Base-by-base conservation (phyloP, 2,329 filamentous ascomycete genomes). In the Thielaviopsis cerberus region DNA sequence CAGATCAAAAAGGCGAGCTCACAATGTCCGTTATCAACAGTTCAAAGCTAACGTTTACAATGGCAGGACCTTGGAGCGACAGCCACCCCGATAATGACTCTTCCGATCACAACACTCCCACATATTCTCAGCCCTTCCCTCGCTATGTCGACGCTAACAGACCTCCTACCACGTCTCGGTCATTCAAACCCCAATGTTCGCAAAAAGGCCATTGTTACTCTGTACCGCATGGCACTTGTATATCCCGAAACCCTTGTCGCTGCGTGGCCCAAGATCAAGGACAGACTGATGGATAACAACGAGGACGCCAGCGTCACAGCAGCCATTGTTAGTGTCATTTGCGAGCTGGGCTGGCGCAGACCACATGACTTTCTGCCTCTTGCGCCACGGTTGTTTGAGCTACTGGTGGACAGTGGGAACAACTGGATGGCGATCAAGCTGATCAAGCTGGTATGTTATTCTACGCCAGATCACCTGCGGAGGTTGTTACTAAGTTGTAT, bases 341-440 rank as follows among this genome's bases (percentile, higher is more conserved):
- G 92, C 69, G 92, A 98, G 70, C 74, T 98, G 45, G 91, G 91
- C 5, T 96, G 91, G 88, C 81, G 92, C 64, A 79, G 92, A 64
- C 92, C 92, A 3, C 85, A 91, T 64, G 92, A 98, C 69, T 97
- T 97, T 65, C 74, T 98, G 27, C 88, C 92, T 15, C 75, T 98
- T 27, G 92, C 92, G 0, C 92, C 92, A 8, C 79, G 92, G 60
- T 72, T 98, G 25, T 98, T 97, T 65, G 90, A 96, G 67, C 76
- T 98, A 20, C 74, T 98, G 25, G 90, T 96, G 13, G 86, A 94
- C 61, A 85, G 89, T 58, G 86, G 86, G 41, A 97, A 98, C 70
- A 98, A 98, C 70, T 98, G 92, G 92, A 97, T 98, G 91, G 90
- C 90, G 60, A 98, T 98, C 68, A 98, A 98, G 69, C 81, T 98